Evolutionary conservation across 495 filamentous ascomycete genomes (phyloP).

Genomic region (Trichoderma orchidacearum): DNA sequence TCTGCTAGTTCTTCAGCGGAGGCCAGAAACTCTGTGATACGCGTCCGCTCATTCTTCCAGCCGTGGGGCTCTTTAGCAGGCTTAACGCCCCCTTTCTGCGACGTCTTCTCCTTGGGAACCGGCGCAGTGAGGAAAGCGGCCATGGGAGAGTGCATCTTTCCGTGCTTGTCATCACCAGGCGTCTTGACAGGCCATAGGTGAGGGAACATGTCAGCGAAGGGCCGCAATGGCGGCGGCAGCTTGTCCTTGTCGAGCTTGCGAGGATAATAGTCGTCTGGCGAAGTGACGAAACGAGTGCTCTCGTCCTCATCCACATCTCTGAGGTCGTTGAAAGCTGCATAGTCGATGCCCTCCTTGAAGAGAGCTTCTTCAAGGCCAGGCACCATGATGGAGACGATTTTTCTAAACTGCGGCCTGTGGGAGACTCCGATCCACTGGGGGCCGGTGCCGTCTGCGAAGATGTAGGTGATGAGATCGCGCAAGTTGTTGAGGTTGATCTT

Average conservation of each 20-base stretch:
- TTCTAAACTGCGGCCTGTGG: constrained; percentile 61
- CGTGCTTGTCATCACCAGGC: constrained; percentile 68
- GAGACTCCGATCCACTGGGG: constrained; percentile 81
- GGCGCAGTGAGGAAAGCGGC: constrained; percentile 57
- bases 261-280: constrained; percentile 62
- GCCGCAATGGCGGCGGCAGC: constrained; percentile 50
- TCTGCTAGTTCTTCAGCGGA: constrained; percentile 61
- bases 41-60: constrained; percentile 56
- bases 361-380: constrained; percentile 82
- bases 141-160: constrained; percentile 71
- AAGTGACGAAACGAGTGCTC: constrained; percentile 16
- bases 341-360: constrained; percentile 58
- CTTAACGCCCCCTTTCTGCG: constrained; percentile 38
- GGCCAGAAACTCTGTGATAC: constrained; percentile 63
- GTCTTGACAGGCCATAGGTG: constrained; percentile 82
- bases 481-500: constrained; percentile 67
- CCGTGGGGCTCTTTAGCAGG: constrained; percentile 42
- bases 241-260: constrained; percentile 42
- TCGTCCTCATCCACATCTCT: constrained; percentile 11
- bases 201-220: constrained; percentile 68
- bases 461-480: constrained; percentile 72
- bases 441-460: constrained; percentile 67
- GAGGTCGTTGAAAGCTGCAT: constrained; percentile 19
- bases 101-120: constrained; percentile 44
- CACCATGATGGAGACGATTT: constrained; percentile 86